Conservation (phyloP, 768 basidiomycete species). For the Mycena filopes region DNA sequence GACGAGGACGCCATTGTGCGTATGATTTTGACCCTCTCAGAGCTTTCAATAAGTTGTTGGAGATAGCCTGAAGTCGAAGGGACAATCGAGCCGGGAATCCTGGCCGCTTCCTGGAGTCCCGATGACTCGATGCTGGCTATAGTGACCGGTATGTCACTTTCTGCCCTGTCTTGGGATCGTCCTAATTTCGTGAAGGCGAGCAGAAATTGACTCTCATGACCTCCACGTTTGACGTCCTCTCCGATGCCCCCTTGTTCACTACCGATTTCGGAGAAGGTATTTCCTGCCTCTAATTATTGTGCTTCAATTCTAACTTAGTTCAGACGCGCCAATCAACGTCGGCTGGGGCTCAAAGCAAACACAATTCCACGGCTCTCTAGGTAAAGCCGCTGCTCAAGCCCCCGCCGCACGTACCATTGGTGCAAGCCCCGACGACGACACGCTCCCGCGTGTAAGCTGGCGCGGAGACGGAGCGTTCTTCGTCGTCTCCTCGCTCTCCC, state of each 20-base stretch:
- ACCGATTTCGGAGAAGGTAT: conserved; percentile 88
- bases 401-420: conserved; percentile 53
- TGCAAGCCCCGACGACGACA: conserved; percentile 78
- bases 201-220: conserved; percentile 91
- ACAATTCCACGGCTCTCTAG: conserved; percentile 96
- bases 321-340: conserved; percentile 92
- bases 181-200: conserved; percentile 57
- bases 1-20: conserved; percentile 59
- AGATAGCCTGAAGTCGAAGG: conserved; percentile 84
- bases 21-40: conserved; percentile 19
- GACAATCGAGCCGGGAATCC: conserved; percentile 85
- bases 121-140: conserved; percentile 90
- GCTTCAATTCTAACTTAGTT: conserved; percentile 24
- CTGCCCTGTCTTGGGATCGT: conserved; percentile 38
- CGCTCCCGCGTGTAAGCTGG: conserved; percentile 84
- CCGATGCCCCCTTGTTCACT: conserved; percentile 78
- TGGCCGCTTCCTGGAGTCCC: conserved; percentile 89
- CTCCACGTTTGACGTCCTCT: conserved; percentile 86
- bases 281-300: neutral
- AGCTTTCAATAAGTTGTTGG: conserved; percentile 32
- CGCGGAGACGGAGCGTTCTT: conserved; percentile 94
- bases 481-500: conserved; percentile 81
- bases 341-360: conserved; percentile 98
- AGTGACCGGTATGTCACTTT: conserved; percentile 64
- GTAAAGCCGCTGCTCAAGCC: conserved; percentile 82